Base-by-base conservation (phyloP, 1,139 yeast species). In the Kodamaea derodonti region DNA sequence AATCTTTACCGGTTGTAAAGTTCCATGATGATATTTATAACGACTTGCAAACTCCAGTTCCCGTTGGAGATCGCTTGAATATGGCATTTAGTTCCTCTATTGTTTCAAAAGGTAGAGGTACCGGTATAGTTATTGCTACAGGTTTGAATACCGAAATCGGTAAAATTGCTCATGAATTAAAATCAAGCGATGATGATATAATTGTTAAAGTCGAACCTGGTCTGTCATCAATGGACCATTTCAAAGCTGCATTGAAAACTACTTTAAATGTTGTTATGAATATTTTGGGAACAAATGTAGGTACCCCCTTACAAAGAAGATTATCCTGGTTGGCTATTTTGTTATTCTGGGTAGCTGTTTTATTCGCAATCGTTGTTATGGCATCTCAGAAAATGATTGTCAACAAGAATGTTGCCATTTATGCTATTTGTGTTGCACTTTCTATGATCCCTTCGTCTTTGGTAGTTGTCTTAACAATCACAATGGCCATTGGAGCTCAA, bases 401-500 rank as follows among this genome's bases (percentile, higher is more conserved):
- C 22, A 75, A 73, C 42, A 72, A 67, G 36, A 84, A 82, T 46
- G 92, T 84, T 24, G 92, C 90, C 15, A 80, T 84, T 36, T 84
- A 84, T 52, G 94, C 95, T 12, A 81, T 84, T 49, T 84, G 88
- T 58, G 86, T 81, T 34, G 92, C 92, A 2, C 66, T 84, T 32
- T 79, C 92, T 3, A 83, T 84, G 92, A 84, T 84, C 49, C 95
- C 94, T 2, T 84, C 90, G 3, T 80, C 90, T 1, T 69, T 84
- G 47, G 81, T 84, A 39, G 94, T 84, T 27, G 94, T 84, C 14
- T 71, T 84, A 41, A 84, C 94, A 12, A 84, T 84, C 42, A 84
- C 94, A 4, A 84, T 84, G 92, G 90, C 94, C 6, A 82, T 83
- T 41, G 94, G 94, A 16, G 84, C 94, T 25, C 82, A 80, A 47